Conservation (phyloP, 257 asterid species). For the Striga asiatica region DNA sequence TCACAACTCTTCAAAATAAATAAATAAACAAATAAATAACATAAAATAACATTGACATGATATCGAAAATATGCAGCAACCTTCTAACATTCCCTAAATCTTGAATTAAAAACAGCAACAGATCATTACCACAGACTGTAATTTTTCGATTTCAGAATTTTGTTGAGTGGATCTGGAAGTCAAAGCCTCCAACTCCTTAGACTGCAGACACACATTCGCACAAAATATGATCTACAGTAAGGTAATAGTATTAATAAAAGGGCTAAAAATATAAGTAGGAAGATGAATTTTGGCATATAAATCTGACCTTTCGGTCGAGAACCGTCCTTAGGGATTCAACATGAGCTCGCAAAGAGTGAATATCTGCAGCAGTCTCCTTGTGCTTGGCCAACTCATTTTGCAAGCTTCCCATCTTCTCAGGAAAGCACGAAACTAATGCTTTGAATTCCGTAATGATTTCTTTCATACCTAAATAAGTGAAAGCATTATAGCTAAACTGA, state of each 20-base stretch:
- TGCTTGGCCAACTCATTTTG: constrained; percentile 67
- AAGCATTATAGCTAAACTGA: constrained; percentile 4
- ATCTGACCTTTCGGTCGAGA: constrained; percentile 60
- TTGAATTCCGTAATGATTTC: constrained; percentile 77
- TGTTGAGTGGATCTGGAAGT: constrained; percentile 61
- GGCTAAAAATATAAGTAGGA: constrained; percentile 4
- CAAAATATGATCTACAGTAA: not conserved
- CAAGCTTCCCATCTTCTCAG: constrained; percentile 85
- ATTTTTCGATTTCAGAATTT: constrained; percentile 50
- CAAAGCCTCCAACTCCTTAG: constrained; percentile 50
- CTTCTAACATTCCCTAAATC: not conserved
- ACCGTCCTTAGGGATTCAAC: constrained; percentile 54
- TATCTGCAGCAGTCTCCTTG: constrained; percentile 72
- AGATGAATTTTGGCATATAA: not conserved
- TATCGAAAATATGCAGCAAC: not conserved
- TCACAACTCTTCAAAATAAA: not conserved
- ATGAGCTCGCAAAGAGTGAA: constrained; percentile 70
- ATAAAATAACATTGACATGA: not conserved
- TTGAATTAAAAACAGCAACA: constrained; percentile 8
- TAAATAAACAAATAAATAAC: not conserved
- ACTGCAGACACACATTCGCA: constrained; percentile 29
- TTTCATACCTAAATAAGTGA: constrained; percentile 63
- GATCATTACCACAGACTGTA: constrained; percentile 59
- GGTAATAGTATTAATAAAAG: constrained; percentile 2
- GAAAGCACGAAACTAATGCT: constrained; percentile 75